These are phyloP conservation scores for Cyberlindnera xishuangbannaensis DNA, from an alignment of 805 yeast genomes.

Conservation along the genomic window DNA sequence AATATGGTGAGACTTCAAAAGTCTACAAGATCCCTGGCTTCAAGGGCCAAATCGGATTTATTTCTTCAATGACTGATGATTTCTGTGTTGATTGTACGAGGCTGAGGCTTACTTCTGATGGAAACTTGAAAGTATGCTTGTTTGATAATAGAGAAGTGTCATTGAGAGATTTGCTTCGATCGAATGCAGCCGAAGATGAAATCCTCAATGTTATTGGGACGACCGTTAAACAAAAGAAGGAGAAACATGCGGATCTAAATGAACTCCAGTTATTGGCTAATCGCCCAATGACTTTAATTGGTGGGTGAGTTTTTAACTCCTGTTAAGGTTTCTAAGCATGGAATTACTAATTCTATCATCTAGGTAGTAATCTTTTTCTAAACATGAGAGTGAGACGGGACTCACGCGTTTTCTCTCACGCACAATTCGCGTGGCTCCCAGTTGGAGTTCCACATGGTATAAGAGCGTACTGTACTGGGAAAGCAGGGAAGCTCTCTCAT, in stretches of 20 bases:
- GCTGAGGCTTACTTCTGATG: conserved; percentile 45
- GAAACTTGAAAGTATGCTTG: conserved; percentile 48
- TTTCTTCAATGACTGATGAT: conserved; percentile 50
- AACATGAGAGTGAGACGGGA: too few relatives aligned
- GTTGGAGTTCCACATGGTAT: too few relatives aligned
- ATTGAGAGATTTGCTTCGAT: conserved; percentile 38
- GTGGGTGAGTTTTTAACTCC: conserved; percentile 39
- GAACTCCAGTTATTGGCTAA: conserved; percentile 40
- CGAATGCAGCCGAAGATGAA: conserved; percentile 30
- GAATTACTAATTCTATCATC: too few relatives aligned
- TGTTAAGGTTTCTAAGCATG: too few relatives aligned
- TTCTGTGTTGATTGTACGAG: conserved; percentile 50
- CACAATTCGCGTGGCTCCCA: too few relatives aligned
- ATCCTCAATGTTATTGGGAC: conserved; percentile 35
- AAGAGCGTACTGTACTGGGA: too few relatives aligned
- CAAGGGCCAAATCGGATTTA: conserved; percentile 43
- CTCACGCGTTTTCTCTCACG: too few relatives aligned
- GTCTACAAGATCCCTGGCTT: conserved; percentile 38
- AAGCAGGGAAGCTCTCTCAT: conserved; percentile 30
- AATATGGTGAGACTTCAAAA: conserved; percentile 46
- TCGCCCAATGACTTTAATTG: conserved; percentile 52
- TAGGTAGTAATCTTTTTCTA: too few relatives aligned
- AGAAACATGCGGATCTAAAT: conserved; percentile 46
- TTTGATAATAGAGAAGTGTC: conserved; percentile 49
- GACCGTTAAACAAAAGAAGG: conserved; percentile 43